Base-by-base conservation (phyloP, 1,284 basidiomycete species). In the Ustilago lituana region DNA sequence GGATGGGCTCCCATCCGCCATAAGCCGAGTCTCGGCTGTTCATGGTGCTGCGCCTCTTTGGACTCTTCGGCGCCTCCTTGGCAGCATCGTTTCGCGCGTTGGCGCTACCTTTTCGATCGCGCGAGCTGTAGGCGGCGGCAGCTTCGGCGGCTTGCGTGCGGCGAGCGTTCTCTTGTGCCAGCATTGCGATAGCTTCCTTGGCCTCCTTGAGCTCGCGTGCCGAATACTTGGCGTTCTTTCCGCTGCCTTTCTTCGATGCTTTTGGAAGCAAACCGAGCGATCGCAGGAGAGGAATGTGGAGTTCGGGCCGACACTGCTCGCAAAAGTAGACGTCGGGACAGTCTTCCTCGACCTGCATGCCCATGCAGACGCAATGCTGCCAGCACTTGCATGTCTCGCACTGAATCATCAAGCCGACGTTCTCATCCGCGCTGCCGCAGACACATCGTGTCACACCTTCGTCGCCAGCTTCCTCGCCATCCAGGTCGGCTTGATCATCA, bases 311-410 rank as follows among this genome's bases (percentile, higher is more conserved):
- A 84, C 95, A 98, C 76, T 89, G 86, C 84, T 98, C 96, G 84
- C 96, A 98, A 77, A 90, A 95, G 84, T 98, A 87, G 61, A 82
- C 81, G 46, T 84, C 83, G 2, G 84, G 84, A 50, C 82, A 84
- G 53, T 84, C 89, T 63, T 91, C 90, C 81, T 94, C 91, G 37
- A 88, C 88, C 81, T 90, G 88, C 82, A 92, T 92, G 45, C 95
- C 95, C 89, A 98, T 94, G 84, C 95, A 98, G 27, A 90, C 87
- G 17, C 94, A 94, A 83, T 98, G 95, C 84, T 98, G 95, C 95
- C 95, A 98, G 64, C 93, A 92, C 79, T 93, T 91, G 86, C 95
- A 98, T 51, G 87, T 90, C 84, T 98, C 95, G 84, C 95, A 98
- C 83, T 94, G 91, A 48, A 97, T 93, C 93, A 98, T 97, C 82